phyloP scores from a whole-genome alignment of 2,329 filamentous ascomycete genomes.

The Escovopsis sp. region DNA sequence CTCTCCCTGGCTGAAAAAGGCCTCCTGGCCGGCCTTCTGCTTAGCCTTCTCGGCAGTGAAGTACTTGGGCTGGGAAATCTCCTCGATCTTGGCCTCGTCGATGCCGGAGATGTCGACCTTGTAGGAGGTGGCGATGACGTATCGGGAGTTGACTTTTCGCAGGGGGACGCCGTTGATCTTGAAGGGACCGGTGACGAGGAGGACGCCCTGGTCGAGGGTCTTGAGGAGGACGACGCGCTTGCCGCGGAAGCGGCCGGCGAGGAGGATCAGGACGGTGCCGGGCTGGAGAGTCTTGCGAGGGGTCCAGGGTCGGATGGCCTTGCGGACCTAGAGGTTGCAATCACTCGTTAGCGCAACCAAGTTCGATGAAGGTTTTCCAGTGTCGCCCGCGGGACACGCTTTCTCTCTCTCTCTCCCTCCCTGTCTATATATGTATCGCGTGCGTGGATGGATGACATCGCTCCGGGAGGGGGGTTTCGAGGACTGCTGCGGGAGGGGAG shows the following conservation, averaged over 20 bases:
- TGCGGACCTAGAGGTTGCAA: conserved; percentile 59
- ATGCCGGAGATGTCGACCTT: conserved; percentile 74
- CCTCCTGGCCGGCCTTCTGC: conserved; percentile 94
- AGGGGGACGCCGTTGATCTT: conserved; percentile 99
- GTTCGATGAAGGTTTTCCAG: too few species aligned
- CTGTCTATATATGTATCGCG: too few species aligned
- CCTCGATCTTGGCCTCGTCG: conserved; percentile 79
- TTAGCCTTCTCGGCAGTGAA: conserved; percentile 90
- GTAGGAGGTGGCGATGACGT: conserved; percentile 82
- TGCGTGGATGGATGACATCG: too few species aligned
- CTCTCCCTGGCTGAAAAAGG: conserved; percentile 99
- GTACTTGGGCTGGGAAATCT: conserved; percentile 67
- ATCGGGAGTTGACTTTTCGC: conserved; percentile 83
- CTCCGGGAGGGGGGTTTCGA: too few species aligned
- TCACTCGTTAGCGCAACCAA: conserved; percentile 15
- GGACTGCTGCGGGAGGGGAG: too few species aligned
- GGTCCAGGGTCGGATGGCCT: conserved; percentile 77
- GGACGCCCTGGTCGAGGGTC: conserved; percentile 90
- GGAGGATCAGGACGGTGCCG: conserved; percentile 94
- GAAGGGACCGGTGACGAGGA: conserved; percentile 98
- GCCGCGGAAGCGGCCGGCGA: conserved; percentile 98
- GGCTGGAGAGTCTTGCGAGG: conserved; percentile 81
- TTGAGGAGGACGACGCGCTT: conserved; percentile 99
- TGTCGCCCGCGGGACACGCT: too few species aligned
- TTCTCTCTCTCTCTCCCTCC: too few species aligned